Percentiles rank a stretch among this genome's conserved stretches.
These are phyloP conservation scores for Calonectria henricotiae DNA, from an alignment of 2,329 filamentous ascomycete genomes.

Conservation along the genomic window DNA sequence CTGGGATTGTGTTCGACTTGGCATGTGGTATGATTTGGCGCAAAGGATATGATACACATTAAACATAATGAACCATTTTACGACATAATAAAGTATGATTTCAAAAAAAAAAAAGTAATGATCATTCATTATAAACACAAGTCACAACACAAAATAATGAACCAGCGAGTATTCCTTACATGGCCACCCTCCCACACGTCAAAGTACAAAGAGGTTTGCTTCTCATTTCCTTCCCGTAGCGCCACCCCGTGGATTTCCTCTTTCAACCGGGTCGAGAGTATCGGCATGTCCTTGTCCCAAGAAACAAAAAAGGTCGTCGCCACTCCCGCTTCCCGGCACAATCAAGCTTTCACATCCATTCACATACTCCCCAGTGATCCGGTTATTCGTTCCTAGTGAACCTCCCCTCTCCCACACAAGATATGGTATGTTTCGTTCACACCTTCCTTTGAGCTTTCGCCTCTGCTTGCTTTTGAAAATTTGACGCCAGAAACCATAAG, in stretches of 20 bases:
- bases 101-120: conserved; percentile 44
- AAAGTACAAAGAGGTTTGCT: conserved; percentile 50
- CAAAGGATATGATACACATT: conserved; percentile 23
- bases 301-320: conserved; percentile 47
- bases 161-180: conserved; percentile 47
- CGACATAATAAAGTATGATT: background rate
- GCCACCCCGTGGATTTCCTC: conserved; percentile 42
- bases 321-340: conserved; percentile 38
- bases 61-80: background rate
- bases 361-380: conserved; percentile 24
- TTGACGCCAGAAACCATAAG: conserved; percentile 37
- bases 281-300: conserved; percentile 46
- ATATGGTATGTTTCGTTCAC: conserved; percentile 17
- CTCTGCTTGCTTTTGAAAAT: conserved; percentile 38
- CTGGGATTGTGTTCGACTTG: background rate
- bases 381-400: conserved; percentile 12
- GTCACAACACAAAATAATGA: conserved; percentile 47
- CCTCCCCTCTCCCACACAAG: background rate
- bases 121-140: conserved; percentile 53
- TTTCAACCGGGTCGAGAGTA: conserved; percentile 37
- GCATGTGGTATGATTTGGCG: background rate
- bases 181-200: conserved; percentile 45
- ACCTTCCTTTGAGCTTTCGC: conserved; percentile 22
- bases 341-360: conserved; percentile 36
- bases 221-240: conserved; percentile 48